Base-by-base conservation (phyloP, 192 early-diverging fungal species). In the Entomortierella lignicola region DNA sequence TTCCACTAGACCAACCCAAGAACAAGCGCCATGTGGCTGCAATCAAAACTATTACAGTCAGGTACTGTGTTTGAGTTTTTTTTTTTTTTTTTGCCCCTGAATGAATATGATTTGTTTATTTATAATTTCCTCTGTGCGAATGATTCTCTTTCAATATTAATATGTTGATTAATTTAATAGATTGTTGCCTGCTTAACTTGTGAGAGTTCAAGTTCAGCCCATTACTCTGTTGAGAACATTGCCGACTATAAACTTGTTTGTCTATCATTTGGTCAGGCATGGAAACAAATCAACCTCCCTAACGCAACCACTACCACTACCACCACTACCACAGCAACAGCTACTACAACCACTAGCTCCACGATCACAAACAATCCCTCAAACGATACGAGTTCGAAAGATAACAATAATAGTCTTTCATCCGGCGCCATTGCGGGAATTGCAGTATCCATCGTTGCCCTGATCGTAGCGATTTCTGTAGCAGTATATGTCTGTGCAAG, bases 31-130 rank as follows among this genome's bases (percentile, higher is more conserved):
- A 13, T 74, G 72, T 52, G 72, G 29, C 7, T 74, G 72, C 17
- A 74, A 74, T 42, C 58, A 74, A 66, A 74, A 74, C 52, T 74
- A 74, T n/a, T 70, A 77, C 27, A 53, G 30, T 26, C 54, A 51
- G 66, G 72, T 77, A 77, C 13, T 20, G 8, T 43, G 2, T 26
- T 32, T 53, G 44, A 42, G 39, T 42, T 29, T 18, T 51, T 27
- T 69, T 69, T 0, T 11, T 50, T 39, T 31, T 29, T 23, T 0
- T 26, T 7, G 34, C 34, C 34, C 34, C 34, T 37, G 34, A 10
- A 37, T 10, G 4, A 37, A n/a, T n/a, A n/a, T n/a, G n/a, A n/a
- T n/a, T 37, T 10, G 34, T 7, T 37, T 7, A 37, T 37, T 37
- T 10, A 37, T 37, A 37, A 37, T 37, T 37, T n/a, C n/a, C n/a